phyloP scores from a whole-genome alignment of 2,329 filamentous ascomycete species.

The Colletotrichum tropicicola region DNA sequence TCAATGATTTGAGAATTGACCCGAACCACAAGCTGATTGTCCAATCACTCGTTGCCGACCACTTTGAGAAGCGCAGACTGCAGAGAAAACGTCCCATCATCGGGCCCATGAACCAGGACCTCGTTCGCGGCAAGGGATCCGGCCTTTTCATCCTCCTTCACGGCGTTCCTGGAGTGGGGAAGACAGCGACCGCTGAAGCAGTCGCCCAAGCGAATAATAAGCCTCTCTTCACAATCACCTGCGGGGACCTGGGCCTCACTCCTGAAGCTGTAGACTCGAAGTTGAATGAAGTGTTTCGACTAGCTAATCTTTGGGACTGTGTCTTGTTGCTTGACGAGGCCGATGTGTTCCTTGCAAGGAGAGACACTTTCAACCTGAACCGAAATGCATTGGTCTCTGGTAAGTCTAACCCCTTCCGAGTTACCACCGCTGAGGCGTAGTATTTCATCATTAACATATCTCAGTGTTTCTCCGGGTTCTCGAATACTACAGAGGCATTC shows the following conservation, averaged over 20 bases:
- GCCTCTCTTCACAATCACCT: constrained; percentile 31
- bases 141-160: constrained; percentile 17
- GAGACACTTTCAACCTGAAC: background rate
- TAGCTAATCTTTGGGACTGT: constrained; percentile 36
- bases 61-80: background rate
- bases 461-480: background rate
- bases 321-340: constrained; percentile 27
- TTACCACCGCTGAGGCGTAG: background rate
- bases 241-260: constrained; percentile 36
- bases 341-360: background rate
- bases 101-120: background rate
- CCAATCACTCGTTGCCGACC: background rate
- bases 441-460: background rate
- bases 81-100: background rate
- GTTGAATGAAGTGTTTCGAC: constrained; percentile 33
- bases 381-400: background rate
- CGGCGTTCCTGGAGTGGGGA: constrained; percentile 12
- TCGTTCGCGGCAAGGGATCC: constrained; percentile 4
- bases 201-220: constrained; percentile 3
- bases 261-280: constrained; percentile 33
- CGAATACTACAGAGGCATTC: constrained; percentile 42
- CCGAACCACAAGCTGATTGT: background rate
- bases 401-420: background rate
- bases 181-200: constrained; percentile 19
- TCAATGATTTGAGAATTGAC: background rate